Conservation (phyloP, 176 grass and related monocot species). For the Tillandsia leiboldiana region DNA sequence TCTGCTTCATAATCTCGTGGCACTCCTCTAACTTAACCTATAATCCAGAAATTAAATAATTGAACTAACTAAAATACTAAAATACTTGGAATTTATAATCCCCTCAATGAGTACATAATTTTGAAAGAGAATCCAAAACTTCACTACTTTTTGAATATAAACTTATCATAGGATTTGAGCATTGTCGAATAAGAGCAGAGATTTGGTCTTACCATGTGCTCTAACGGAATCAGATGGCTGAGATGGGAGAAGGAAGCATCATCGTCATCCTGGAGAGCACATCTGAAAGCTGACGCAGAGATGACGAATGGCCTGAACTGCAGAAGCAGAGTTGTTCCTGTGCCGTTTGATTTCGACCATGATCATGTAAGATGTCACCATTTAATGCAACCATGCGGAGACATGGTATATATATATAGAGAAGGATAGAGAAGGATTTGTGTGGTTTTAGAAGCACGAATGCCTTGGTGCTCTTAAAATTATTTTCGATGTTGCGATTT, state of each 20-base stretch:
- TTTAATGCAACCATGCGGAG: too few species aligned
- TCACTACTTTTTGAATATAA: too few species aligned
- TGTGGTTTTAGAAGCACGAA: too few species aligned
- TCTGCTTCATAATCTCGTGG: constrained; percentile 19
- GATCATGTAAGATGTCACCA: too few species aligned
- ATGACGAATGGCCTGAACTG: constrained; percentile 35
- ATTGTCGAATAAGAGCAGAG: neutral
- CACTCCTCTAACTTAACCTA: constrained; percentile 16
- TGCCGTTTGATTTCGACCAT: neutral
- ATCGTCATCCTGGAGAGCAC: constrained; percentile 3
- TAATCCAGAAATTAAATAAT: neutral
- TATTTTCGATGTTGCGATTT: too few species aligned
- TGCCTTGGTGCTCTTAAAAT: too few species aligned
- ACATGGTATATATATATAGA: too few species aligned
- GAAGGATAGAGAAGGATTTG: too few species aligned
- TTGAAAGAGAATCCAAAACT: too few species aligned
- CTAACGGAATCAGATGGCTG: constrained; percentile 6
- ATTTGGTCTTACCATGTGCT: constrained; percentile 23
- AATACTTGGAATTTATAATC: too few species aligned
- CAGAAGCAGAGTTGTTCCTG: constrained; percentile 25
- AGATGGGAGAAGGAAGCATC: neutral
- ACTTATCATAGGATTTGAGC: too few species aligned
- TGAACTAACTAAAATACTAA: neutral
- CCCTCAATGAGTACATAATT: too few species aligned
- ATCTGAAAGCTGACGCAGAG: constrained; percentile 39